phyloP scores from a whole-genome alignment of 2,329 filamentous ascomycete species.

The Elsinoe arachidis region DNA sequence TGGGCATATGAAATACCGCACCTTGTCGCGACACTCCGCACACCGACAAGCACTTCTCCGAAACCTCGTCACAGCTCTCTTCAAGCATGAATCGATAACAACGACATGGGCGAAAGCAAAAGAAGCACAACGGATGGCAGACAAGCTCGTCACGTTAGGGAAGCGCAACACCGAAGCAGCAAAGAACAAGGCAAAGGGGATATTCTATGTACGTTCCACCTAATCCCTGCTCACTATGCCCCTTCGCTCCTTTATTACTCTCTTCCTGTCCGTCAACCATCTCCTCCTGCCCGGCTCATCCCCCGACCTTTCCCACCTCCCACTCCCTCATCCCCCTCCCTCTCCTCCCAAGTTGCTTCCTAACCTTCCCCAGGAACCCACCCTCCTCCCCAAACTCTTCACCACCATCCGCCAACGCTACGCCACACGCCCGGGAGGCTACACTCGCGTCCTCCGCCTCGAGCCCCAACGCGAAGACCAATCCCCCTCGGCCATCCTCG shows the following conservation, averaged over 20 bases:
- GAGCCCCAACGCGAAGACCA: slow-evolving; percentile 85
- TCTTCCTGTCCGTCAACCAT: not conserved
- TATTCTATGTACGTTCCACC: slow-evolving; percentile 59
- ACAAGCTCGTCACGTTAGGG: slow-evolving; percentile 87
- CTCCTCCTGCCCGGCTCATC: not conserved
- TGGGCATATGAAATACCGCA: slow-evolving; percentile 77
- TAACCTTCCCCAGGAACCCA: slow-evolving; percentile 49
- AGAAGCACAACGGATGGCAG: slow-evolving; percentile 85
- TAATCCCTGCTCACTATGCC: no score
- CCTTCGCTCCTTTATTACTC: no score
- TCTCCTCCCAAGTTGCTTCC: not conserved
- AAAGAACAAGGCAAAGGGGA: slow-evolving; percentile 62
- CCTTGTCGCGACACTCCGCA: slow-evolving; percentile 74
- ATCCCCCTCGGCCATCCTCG: slow-evolving; percentile 80
- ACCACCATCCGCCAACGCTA: slow-evolving; percentile 75
- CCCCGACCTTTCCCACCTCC: not conserved
- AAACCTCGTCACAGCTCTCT: slow-evolving; percentile 90
- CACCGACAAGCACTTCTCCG: slow-evolving; percentile 88
- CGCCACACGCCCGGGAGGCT: slow-evolving; percentile 70
- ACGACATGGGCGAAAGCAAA: slow-evolving; percentile 97
- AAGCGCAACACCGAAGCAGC: slow-evolving; percentile 87
- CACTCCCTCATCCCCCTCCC: not conserved
- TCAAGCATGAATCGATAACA: slow-evolving; percentile 85
- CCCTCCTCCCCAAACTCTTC: slow-evolving; percentile 78
- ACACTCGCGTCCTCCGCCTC: slow-evolving; percentile 87